Evolutionary conservation across 108 stramenopile species (phyloP), one percentile per base, ranked within the genome.

Genomic region (Discostella pseudostelligera): DNA sequence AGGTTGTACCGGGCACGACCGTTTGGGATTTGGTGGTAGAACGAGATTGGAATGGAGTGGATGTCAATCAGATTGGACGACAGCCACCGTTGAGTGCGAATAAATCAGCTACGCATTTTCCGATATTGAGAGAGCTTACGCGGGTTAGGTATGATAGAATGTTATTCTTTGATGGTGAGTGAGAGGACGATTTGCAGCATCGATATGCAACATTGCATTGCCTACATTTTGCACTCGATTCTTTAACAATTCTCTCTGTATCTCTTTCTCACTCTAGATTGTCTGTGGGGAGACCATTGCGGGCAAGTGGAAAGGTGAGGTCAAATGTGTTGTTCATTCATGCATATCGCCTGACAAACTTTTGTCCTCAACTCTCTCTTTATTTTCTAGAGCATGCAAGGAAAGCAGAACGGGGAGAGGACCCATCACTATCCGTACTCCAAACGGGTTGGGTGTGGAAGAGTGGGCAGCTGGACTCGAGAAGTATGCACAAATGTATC

Each of bases 121-220:
- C 93, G n/a, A 49, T 70, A 25, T 55, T 97, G 39, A 77, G 86
- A 14, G 79, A 92, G 57, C 16, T 75, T 26, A 94, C 94, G n/a
- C 80, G 84, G 21, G 81, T 97, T 28, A 67, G 79, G 25, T 97
- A 95, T 72, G 81, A 91, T 64, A 67, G 84, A 46, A 97, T 97
- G 96, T 70, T 97, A 10, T 97, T 97, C 76, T 97, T 96, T 81
- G 96, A 97, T 66, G 96, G 92, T 64, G 8, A 24, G 39, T 36
- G n/a, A n/a, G n/a, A n/a, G n/a, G n/a, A n/a, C n/a, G n/a, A n/a
- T n/a, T n/a, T n/a, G n/a, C n/a, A n/a, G n/a, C n/a, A n/a, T n/a
- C n/a, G n/a, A 58, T 0, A 12, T 54, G 45, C 14, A 36, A 20
- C 20, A 46, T 46, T 20, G 3, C 3, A 25, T 39, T 8, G 50